Evolutionary conservation across 257 asterid species (phyloP).

Genomic region (Fraxinus americana): DNA sequence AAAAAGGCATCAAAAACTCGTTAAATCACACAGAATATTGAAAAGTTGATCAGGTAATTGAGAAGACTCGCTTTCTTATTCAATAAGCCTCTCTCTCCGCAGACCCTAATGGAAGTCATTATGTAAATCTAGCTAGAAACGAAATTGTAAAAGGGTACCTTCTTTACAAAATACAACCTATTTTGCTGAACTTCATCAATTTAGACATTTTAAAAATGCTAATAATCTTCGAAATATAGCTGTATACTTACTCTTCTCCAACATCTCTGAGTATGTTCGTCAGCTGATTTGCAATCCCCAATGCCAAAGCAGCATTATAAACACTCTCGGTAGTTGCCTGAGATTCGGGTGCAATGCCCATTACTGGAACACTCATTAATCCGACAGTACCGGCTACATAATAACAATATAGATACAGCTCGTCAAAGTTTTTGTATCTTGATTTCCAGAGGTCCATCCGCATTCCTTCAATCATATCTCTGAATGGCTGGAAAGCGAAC

Average conservation of each 20-base stretch:
- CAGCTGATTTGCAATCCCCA: conserved; percentile 92
- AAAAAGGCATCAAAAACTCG: background rate
- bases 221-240: background rate
- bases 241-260: conserved; percentile 89
- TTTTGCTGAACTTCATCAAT: background rate
- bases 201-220: background rate
- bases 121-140: too few species aligned
- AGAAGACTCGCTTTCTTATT: background rate
- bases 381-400: conserved; percentile 99
- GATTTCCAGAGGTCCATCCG: conserved; percentile 89
- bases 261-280: conserved; percentile 96
- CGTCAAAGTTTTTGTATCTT: conserved; percentile 85
- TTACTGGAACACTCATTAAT: conserved; percentile 97
- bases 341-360: conserved; percentile 96
- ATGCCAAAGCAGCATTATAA: conserved; percentile 76
- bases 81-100: too few species aligned
- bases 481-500: conserved; percentile 70
- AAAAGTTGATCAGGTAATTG: background rate
- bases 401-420: conserved; percentile 85
- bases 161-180: background rate
- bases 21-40: background rate
- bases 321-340: conserved; percentile 85
- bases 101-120: too few species aligned
- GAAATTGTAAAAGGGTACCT: too few species aligned
- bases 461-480: conserved; percentile 99